Base-by-base conservation (phyloP, 2,329 filamentous ascomycete species). In the Dothistroma pini region DNA sequence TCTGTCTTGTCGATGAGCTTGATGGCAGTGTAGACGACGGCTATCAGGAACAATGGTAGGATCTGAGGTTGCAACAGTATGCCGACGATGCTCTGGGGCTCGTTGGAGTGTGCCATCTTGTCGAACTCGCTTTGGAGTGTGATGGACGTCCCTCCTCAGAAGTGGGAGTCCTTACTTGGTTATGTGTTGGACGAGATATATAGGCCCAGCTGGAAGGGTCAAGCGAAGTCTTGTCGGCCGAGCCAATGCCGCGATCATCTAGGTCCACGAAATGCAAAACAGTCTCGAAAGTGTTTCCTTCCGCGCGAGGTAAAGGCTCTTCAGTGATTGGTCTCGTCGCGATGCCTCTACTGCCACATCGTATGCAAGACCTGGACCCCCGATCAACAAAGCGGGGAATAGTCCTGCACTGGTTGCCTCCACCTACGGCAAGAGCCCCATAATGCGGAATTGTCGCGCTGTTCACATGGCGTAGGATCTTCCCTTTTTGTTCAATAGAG, bases 1-100 rank as follows among this genome's bases (percentile, higher is more conserved):
- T 81, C 79, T 5, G 79, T 81, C 8, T 72, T 72, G 62, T 79
- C 79, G 14, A 81, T 72, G 22, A 78, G 64, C 21, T 73, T 75
- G 59, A 78, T 71, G 7, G 75, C 59, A 51, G 78, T 72, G 65
- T 76, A 79, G 2, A 75, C 58, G 5, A 79, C 57, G 22, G 78
- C 72, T 7, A 78, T 68, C 48, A 77, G 68, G 57, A 76, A 75
- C 57, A 78, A 76, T 16, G 75, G 71, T 34, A 78, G 71, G 38
- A 81, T 71, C 16, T 77, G 75, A 41, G 76, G 70, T 38, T 76
- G 72, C 11, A 70, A 60, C n/a, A 73, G 61, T 19, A 71, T 58
- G 16, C 63, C 74, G 25, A 71, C 59, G 29, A 73, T 57, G 67
- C 69, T 63, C 51, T 70, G 68, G 6, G 65, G 61, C 41, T 69